Evolutionary conservation across 176 grass and related monocot genomes (phyloP).

Genomic region (maize (Zea mays)): Zm-B73-REFERENCE-NAM-5.0 NC_050105.1:137289001-137289500

Average conservation of each 20-base stretch:
- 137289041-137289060: conserved; percentile 32
- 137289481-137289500: conserved; percentile 29
- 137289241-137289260: conserved; percentile 14
- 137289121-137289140: conserved; percentile 67
- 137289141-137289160: conserved; percentile 52
- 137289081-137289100: conserved; percentile 76
- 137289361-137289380: conserved; percentile 41
- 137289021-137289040: conserved; percentile 51
- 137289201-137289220: conserved; percentile 58
- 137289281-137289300: neutral
- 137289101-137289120: conserved; percentile 76
- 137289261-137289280: neutral
- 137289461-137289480: conserved; percentile 31
- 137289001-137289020: conserved; percentile 77
- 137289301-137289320: conserved; percentile 21
- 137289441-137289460: conserved; percentile 39
- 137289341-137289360: conserved; percentile 59
- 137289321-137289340: conserved; percentile 55
- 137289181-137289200: conserved; percentile 65
- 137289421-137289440: conserved; percentile 57
- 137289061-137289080: conserved; percentile 50
- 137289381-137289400: conserved; percentile 56
- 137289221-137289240: neutral
- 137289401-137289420: conserved; percentile 40
- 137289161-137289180: conserved; percentile 67